A percentile compares a stretch with the other conserved stretches of the same genome.
Conservation (phyloP, 345 rosid genomes). For the Eucalyptus coolabah region DNA sequence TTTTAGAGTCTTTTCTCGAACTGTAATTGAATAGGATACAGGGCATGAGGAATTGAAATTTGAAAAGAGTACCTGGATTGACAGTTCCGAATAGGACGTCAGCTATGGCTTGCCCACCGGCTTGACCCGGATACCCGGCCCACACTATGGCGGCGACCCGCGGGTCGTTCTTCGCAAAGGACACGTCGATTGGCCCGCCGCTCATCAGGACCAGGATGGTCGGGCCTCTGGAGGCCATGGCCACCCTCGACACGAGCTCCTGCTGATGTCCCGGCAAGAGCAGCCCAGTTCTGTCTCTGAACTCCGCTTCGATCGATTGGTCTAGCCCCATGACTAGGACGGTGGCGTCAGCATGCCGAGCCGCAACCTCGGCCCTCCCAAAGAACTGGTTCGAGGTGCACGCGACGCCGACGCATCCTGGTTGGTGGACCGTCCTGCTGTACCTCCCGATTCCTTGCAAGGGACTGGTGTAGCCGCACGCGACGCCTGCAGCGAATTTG, state of each 20-base stretch:
- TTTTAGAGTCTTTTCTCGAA: too few relatives aligned
- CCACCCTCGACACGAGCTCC: constrained; percentile 63
- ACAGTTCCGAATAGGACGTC: constrained; percentile 63
- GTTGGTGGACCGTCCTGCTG: constrained; percentile 39
- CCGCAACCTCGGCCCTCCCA: constrained; percentile 41
- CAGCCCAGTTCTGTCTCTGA: constrained; percentile 49
- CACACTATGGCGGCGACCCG: constrained; percentile 67
- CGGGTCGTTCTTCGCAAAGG: constrained; percentile 80
- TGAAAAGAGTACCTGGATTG: constrained; percentile 49
- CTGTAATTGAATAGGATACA: too few relatives aligned
- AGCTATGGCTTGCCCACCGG: constrained; percentile 83
- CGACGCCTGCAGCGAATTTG: constrained; percentile 29
- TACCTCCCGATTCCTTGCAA: constrained; percentile 61
- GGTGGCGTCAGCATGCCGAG: constrained; percentile 63
- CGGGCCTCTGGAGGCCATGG: constrained; percentile 66
- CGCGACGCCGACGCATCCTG: constrained; percentile 51
- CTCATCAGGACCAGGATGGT: constrained; percentile 55
- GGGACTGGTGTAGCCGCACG: constrained; percentile 68
- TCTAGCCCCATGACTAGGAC: constrained; percentile 85
- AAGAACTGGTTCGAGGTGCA: constrained; percentile 32
- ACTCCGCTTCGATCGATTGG: constrained; percentile 79
- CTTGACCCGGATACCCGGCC: constrained; percentile 99
- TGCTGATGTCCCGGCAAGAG: constrained; percentile 72
- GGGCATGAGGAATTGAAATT: not conserved
- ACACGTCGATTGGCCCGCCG: constrained; percentile 81